These are phyloP conservation scores for Metschnikowia lunata DNA, from an alignment of 805 yeast genomes.

Conservation along the genomic window DNA sequence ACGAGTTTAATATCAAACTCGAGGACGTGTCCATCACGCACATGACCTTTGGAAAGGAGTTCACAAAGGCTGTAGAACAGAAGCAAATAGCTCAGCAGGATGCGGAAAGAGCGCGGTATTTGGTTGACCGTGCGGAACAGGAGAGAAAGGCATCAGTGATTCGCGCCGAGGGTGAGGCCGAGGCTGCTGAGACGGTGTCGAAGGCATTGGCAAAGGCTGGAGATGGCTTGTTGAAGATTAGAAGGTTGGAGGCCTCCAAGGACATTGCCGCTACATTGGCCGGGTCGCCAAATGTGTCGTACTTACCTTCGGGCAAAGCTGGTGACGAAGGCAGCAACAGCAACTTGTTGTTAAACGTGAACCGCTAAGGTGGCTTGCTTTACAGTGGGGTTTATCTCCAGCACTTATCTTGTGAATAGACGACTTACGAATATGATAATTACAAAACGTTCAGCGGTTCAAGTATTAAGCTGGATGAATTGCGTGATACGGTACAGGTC, in stretches of 20 bases:
- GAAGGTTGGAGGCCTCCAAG: constrained; percentile 95
- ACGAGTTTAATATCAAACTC: constrained; percentile 82
- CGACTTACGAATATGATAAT: constrained; percentile 6
- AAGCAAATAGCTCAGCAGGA: constrained; percentile 99
- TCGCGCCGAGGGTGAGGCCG: constrained; percentile 99
- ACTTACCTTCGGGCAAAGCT: constrained; percentile 61
- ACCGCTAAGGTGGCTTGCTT: constrained; percentile 43
- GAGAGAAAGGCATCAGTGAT: constrained; percentile 92
- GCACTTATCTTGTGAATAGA: constrained; percentile 7
- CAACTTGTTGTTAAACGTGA: constrained; percentile 61
- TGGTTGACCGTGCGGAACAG: constrained; percentile 89
- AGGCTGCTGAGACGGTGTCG: constrained; percentile 92
- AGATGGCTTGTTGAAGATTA: constrained; percentile 87
- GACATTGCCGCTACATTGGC: constrained; percentile 91
- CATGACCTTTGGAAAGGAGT: constrained; percentile 93
- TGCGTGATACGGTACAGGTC: too few relatives aligned
- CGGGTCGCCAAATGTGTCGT: constrained; percentile 77
- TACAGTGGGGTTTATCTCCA: neutral
- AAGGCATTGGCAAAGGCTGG: constrained; percentile 92
- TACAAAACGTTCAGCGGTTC: too few relatives aligned
- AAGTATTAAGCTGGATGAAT: too few relatives aligned
- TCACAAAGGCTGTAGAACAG: constrained; percentile 97
- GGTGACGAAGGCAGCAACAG: constrained; percentile 33
- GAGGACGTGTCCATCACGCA: constrained; percentile 98
- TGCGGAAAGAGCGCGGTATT: constrained; percentile 91